Conservation (phyloP, 2,329 filamentous ascomycete genomes). For the Nakataea oryzae region DNA sequence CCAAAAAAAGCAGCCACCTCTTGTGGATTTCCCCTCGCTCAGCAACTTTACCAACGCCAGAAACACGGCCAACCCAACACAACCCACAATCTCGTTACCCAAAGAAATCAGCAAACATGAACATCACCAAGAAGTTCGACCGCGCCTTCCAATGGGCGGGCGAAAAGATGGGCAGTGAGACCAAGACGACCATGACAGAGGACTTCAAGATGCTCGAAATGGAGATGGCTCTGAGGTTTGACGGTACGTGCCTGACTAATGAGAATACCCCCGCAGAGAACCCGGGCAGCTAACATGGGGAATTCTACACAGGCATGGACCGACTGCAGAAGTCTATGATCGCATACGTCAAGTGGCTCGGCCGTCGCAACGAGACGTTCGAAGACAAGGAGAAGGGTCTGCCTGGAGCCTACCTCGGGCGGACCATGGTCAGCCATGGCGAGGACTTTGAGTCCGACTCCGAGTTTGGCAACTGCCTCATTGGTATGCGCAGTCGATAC, state of each 20-base stretch:
- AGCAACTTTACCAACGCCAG: background rate
- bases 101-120: slow-evolving; percentile 26
- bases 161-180: slow-evolving; percentile 88
- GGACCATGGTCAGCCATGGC: slow-evolving; percentile 78
- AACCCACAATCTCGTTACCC: background rate
- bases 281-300: slow-evolving; percentile 2
- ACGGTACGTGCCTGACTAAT: slow-evolving; percentile 47
- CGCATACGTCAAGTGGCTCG: slow-evolving; percentile 77
- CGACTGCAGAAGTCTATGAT: slow-evolving; percentile 79
- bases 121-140: slow-evolving; percentile 75
- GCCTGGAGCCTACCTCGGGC: slow-evolving; percentile 68
- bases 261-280: background rate
- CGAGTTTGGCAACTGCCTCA: slow-evolving; percentile 80
- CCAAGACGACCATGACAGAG: slow-evolving; percentile 77
- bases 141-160: slow-evolving; percentile 97
- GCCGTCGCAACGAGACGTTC: slow-evolving; percentile 65
- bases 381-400: slow-evolving; percentile 84
- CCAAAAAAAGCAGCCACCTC: background rate
- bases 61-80: background rate
- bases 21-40: background rate
- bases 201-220: slow-evolving; percentile 84
- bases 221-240: slow-evolving; percentile 82
- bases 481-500: slow-evolving; percentile 15
- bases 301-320: slow-evolving; percentile 62
- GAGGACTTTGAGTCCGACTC: slow-evolving; percentile 89